These are phyloP conservation scores for Pythium insidiosum DNA, from an alignment of 352 stramenopile genomes.

Conservation along the genomic window DNA sequence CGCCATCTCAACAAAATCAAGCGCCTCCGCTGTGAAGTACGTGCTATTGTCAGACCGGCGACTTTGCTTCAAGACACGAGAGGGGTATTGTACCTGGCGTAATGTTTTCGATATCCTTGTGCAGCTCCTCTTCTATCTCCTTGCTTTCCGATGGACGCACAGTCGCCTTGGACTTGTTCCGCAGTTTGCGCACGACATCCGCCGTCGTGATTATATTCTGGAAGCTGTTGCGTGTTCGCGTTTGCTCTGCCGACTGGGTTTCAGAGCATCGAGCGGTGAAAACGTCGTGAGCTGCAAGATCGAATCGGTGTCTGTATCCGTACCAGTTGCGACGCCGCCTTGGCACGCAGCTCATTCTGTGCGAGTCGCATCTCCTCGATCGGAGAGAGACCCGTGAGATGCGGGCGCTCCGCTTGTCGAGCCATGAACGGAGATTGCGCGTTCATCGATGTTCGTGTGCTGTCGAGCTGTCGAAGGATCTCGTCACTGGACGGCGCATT, in stretches of 20 bases:
- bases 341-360: slow-evolving; percentile 73
- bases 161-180: slow-evolving; percentile 43
- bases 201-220: slow-evolving; percentile 48
- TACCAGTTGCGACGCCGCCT: slow-evolving; percentile 49
- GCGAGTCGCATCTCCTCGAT: slow-evolving; percentile 80
- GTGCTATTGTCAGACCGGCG: no score
- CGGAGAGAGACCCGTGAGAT: slow-evolving; percentile 67
- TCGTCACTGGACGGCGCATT: no score
- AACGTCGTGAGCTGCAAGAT: no score
- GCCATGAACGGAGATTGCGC: slow-evolving; percentile 63
- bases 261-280: no score
- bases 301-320: background rate
- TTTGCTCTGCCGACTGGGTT: slow-evolving; percentile 23
- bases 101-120: slow-evolving; percentile 65
- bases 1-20: slow-evolving; percentile 70
- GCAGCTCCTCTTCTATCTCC: slow-evolving; percentile 15
- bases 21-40: slow-evolving; percentile 38
- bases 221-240: slow-evolving; percentile 30
- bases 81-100: slow-evolving; percentile 37
- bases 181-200: slow-evolving; percentile 49
- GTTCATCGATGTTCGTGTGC: background rate
- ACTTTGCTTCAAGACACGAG: background rate
- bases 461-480: background rate
- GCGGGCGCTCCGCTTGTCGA: slow-evolving; percentile 55
- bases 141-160: slow-evolving; percentile 20